Percentiles rank a stretch among this genome's conserved stretches.
Conservation (phyloP, 805 yeast genomes). For the Ogataea ganodermae region DNA sequence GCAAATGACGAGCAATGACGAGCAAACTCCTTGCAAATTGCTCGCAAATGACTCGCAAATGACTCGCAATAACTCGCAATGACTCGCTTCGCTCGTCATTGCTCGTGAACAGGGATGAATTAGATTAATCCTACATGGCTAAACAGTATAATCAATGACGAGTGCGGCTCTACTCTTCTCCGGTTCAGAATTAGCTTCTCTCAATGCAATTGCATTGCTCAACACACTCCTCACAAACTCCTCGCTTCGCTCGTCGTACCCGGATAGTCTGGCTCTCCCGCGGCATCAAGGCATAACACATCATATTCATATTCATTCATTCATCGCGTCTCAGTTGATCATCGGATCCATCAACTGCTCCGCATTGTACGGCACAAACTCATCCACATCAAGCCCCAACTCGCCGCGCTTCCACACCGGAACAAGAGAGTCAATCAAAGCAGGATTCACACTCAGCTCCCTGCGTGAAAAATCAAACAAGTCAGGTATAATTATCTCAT, state of each 20-base stretch:
- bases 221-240: not conserved
- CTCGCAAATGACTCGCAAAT: too few relatives aligned
- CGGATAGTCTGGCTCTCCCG: not conserved
- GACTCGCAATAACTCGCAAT: too few relatives aligned
- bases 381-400: constrained; percentile 32
- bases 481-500: constrained; percentile 41
- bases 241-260: not conserved
- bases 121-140: too few relatives aligned
- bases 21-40: too few relatives aligned
- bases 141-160: too few relatives aligned
- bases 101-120: too few relatives aligned
- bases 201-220: not conserved
- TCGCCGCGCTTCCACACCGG: constrained; percentile 41
- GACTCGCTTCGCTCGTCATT: not conserved
- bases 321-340: constrained; percentile 19
- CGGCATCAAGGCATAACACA: not conserved
- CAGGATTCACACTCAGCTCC: constrained; percentile 49
- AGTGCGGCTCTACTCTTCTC: too few relatives aligned
- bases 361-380: constrained; percentile 42
- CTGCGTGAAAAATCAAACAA: constrained; percentile 54
- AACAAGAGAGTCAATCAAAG: constrained; percentile 41
- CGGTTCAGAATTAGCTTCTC: not conserved
- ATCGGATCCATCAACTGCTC: constrained; percentile 38
- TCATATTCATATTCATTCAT: constrained; percentile 5
- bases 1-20: too few relatives aligned